Evolutionary conservation across 2,329 filamentous ascomycete genomes (phyloP), one percentile per base, ranked within the genome.

Genomic region (Dendrostoma leiphaemia): DNA sequence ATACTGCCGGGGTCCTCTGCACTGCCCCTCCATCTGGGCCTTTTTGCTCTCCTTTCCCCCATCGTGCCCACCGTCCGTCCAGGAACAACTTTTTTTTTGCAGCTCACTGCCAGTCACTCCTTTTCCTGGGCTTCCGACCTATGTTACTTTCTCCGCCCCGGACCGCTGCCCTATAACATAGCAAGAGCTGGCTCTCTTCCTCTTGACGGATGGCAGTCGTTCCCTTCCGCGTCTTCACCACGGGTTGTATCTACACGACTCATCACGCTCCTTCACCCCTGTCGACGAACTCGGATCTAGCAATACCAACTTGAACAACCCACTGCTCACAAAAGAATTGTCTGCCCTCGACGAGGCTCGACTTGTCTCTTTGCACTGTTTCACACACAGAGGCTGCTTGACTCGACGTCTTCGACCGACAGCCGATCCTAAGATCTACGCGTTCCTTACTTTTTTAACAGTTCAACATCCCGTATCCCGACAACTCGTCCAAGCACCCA

Each of bases 181-280:
- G 70, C 75, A 75, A 74, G 77, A 81, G 78, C 78, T 79, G 78
- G 79, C 73, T 79, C 78, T 81, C 75, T 78, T 69, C 69, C 64
- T 63, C 63, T n/a, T 69, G 70, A 67, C 67, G 66, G 69, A 72
- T 69, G 64, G 65, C 70, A 70, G 68, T 67, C 68, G 63, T 63
- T 62, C 23, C 29, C 38, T 47, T 51, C 48, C 28, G 54, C 31
- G 43, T 38, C 52, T 64, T 65, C 62, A 60, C 43, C 10, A 74
- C 72, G 71, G 74, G 74, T 71, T 71, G 69, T 63, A 67, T 69
- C 66, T 65, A 65, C 56, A 66, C 69, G 69, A 71, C 70, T 76
- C 71, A 71, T 58, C 66, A 76, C 75, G 62, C 63, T 75, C 72
- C 65, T 73, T 74, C 66, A 62, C 63, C 61, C 61, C 59, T 37